A percentile compares a stretch with the other conserved stretches of the same genome.
These are phyloP conservation scores for Cryptococcus deneoformans DNA, from an alignment of 1,284 basidiomycete species.

Conservation along the genomic window DNA sequence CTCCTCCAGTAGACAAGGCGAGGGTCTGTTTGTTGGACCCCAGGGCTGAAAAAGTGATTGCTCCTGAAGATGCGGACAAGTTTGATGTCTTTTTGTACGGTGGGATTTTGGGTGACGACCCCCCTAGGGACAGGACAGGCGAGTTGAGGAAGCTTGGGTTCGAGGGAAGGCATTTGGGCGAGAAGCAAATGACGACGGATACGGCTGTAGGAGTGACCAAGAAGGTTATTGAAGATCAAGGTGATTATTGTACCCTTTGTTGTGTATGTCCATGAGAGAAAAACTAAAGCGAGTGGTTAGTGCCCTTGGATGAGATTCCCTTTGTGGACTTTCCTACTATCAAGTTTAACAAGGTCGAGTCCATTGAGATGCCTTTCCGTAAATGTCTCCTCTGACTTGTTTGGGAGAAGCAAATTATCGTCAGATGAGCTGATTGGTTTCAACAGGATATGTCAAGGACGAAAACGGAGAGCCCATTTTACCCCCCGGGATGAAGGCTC, in stretches of 20 bases:
- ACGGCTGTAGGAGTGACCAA: slow-evolving; percentile 94
- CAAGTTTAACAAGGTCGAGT: slow-evolving; percentile 72
- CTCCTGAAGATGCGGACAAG: slow-evolving; percentile 67
- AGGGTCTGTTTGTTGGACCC: slow-evolving; percentile 87
- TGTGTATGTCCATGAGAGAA: too few relatives aligned
- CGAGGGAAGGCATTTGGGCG: slow-evolving; percentile 74
- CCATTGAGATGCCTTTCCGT: slow-evolving; percentile 95
- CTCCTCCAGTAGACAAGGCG: slow-evolving; percentile 53
- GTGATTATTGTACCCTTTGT: slow-evolving; percentile 47
- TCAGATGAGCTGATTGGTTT: background rate
- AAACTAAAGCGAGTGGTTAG: slow-evolving; percentile 41
- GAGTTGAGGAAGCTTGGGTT: slow-evolving; percentile 85
- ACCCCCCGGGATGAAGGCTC: slow-evolving; percentile 85
- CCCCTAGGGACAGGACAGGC: slow-evolving; percentile 59
- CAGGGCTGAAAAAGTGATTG: slow-evolving; percentile 64
- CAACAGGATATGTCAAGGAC: slow-evolving; percentile 51
- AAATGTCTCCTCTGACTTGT: slow-evolving; percentile 38
- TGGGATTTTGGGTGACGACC: slow-evolving; percentile 51
- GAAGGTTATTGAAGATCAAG: slow-evolving; percentile 72
- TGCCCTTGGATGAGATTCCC: slow-evolving; percentile 65
- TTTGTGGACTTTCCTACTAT: slow-evolving; percentile 84
- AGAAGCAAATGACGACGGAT: slow-evolving; percentile 97
- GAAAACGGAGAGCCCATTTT: slow-evolving; percentile 61
- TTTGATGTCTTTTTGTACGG: slow-evolving; percentile 88
- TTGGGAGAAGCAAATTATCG: background rate